Evolutionary conservation across 2,329 filamentous ascomycete species (phyloP), one percentile per base, ranked within the genome.

Genomic region (Colletotrichum sp.): DNA sequence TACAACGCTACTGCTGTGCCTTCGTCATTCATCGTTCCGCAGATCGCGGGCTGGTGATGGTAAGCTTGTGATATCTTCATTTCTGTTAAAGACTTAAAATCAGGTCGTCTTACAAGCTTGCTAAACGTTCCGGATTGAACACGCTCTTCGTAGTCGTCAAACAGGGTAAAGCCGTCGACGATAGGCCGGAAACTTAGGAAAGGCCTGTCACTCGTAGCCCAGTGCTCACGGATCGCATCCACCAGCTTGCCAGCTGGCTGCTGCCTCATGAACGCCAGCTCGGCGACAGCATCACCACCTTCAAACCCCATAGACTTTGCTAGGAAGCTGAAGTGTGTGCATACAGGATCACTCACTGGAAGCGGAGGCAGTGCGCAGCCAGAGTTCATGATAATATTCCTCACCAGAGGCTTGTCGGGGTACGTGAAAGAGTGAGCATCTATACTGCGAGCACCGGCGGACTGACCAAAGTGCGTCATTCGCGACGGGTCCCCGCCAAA

Each of bases 11-110:
- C 58, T 5, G 58, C 28, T 3, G 28, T 61, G 27, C 58, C 58
- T 16, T 61, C 58, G 10, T 61, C 58, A 12, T 61, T 61, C 58
- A 61, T 61, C n/a, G 30, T 61, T 13, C 30, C 58, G 1, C 30
- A 61, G 58, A 61, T 61, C 15, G 58, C 58, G 0, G 58, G 58
- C 58, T 61, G 12, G 10, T 8, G 28, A n/a, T 32, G 18, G 10
- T 52, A 6, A 52, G 43, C 43, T 52, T 3, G 0, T 25, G 0
- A 1, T 13, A 1, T n/a, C 13, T 1, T 52, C 43, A 0, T 52
- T 3, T 3, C 6, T 48, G 43, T 22, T 1, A 0, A 56, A 27
- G 13, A 16, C 55, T 28, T 12, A 0, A 13, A 15, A 28, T 10
- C 0, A 28, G 0, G 10, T n/a, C 8, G 5, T 4, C 58, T 32